Conservation (phyloP, 108 stramenopile genomes). For the Cyclotella cryptica region DNA sequence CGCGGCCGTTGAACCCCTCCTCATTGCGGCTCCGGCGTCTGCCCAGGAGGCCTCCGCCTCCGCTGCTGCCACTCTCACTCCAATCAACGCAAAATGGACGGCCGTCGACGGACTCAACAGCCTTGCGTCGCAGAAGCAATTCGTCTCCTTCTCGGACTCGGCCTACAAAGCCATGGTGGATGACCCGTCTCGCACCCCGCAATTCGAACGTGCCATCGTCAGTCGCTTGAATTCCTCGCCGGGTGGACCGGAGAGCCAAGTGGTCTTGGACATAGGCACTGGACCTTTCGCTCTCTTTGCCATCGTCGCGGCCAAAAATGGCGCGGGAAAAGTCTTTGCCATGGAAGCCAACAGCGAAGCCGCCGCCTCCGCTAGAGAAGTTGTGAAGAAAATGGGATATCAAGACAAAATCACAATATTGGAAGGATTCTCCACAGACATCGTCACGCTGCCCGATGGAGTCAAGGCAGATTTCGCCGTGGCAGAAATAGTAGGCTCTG, state of each 20-base stretch:
- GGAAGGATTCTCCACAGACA: constrained; percentile 75
- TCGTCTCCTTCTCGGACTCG: constrained; percentile 68
- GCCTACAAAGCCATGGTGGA: constrained; percentile 73
- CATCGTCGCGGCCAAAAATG: constrained; percentile 67
- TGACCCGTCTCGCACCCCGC: constrained; percentile 65
- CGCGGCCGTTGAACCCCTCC: neutral
- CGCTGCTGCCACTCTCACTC: constrained; percentile 11
- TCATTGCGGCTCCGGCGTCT: neutral
- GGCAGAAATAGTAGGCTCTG: constrained; percentile 68
- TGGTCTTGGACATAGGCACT: constrained; percentile 75
- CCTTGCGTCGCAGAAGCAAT: constrained; percentile 43
- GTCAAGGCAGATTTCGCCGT: constrained; percentile 64
- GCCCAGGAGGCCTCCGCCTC: constrained; percentile 4
- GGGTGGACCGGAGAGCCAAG: constrained; percentile 39
- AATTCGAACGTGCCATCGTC: constrained; percentile 61
- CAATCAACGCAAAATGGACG: constrained; percentile 56
- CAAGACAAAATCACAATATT: constrained; percentile 59
- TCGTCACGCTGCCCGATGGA: constrained; percentile 52
- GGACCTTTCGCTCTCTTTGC: constrained; percentile 76
- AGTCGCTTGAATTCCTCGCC: constrained; percentile 45
- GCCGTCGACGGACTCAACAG: constrained; percentile 60
- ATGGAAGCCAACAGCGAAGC: constrained; percentile 68
- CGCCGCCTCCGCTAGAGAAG: constrained; percentile 48
- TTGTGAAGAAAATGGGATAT: constrained; percentile 52
- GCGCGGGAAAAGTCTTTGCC: constrained; percentile 73